Base-by-base conservation (phyloP, 2,329 filamentous ascomycete species). In the Paracoccidioides lutzii region DNA sequence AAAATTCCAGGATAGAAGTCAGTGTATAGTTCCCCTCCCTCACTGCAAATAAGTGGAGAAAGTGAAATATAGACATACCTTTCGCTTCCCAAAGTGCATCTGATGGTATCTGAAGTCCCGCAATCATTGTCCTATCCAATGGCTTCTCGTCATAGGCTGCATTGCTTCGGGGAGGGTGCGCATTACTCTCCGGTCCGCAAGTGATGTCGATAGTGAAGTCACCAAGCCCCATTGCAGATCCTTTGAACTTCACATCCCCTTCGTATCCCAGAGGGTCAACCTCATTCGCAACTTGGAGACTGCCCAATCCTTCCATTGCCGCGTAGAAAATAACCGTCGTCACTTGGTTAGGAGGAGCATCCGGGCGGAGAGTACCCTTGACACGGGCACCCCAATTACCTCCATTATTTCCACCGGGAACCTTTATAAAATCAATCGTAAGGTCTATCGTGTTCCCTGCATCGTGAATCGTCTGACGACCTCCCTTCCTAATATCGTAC, bases 331-430 rank as follows among this genome's bases (percentile, higher is more conserved):
- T 75, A 3, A 96, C 69, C 1, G 87, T 84, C 0, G 85, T 91
- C 68, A 87, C 87, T 56, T 89, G 75, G 59, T 85, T 77, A 1
- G 75, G 69, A 4, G 82, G 78, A 0, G 80, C 85, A 67, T 86
- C 86, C 4, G 83, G 80, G 50, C 87, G 81, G 42, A 88, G 85
- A 45, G 80, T 81, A 28, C 93, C 93, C 72, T 87, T 90, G 65
- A 98, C 84, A 57, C 93, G 80, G 41, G 86, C 88, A 55, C 84
- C 93, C 93, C 93, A 98, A 72, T 83, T 95, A 56, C 93, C 93
- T 57, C 90, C 90, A 69, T 95, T 80, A 22, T 78, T 76, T 54
- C 90, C 90, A 28, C 90, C 90, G 1, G 90, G 88, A 40, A 95
- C 80, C 73, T 97, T 98, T 66, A 96, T 83, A 71, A 97, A 96